Percentiles rank a stretch among this genome's conserved stretches.
Evolutionary conservation across 129 eudicot genomes (phyloP).

Genomic region (Centaurea solstitialis): DNA sequence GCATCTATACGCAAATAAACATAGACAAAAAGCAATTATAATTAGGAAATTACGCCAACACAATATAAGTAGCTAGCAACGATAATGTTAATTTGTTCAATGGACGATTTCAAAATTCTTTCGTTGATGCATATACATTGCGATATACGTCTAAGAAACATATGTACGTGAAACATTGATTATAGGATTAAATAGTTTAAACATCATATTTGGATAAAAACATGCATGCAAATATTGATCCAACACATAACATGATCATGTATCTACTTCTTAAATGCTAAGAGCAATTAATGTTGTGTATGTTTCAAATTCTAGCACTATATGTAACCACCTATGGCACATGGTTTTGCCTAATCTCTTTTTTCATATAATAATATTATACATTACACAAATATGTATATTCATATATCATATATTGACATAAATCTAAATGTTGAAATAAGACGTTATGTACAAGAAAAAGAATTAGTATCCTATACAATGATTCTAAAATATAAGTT

Average conservation of each 20-base stretch:
- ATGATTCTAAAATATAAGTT: not conserved
- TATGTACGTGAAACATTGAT: not conserved
- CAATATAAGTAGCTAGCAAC: no score
- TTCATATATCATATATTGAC: no score
- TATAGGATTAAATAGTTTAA: not conserved
- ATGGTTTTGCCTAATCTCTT: constrained; percentile 26
- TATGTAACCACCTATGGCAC: constrained; percentile 16
- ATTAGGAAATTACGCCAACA: no score
- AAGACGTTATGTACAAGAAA: no score
- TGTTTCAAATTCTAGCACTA: constrained; percentile 5
- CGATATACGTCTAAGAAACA: not conserved
- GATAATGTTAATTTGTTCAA: no score
- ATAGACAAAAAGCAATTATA: no score
- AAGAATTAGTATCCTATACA: no score
- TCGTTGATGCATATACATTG: no score
- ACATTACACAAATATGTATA: not conserved
- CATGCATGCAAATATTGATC: constrained; percentile 19
- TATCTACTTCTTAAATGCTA: constrained; percentile 22
- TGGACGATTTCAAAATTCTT: no score
- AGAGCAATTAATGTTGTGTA: constrained; percentile 16
- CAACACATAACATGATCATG: constrained; percentile 28
- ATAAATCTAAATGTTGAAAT: no score
- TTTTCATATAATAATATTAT: not conserved
- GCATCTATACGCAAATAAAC: no score
- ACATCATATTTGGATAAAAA: constrained; percentile 7